Evolutionary conservation across 108 stramenopile genomes (phyloP), one percentile per base, ranked within the genome.

Genomic region (Bacterosira constricta): DNA sequence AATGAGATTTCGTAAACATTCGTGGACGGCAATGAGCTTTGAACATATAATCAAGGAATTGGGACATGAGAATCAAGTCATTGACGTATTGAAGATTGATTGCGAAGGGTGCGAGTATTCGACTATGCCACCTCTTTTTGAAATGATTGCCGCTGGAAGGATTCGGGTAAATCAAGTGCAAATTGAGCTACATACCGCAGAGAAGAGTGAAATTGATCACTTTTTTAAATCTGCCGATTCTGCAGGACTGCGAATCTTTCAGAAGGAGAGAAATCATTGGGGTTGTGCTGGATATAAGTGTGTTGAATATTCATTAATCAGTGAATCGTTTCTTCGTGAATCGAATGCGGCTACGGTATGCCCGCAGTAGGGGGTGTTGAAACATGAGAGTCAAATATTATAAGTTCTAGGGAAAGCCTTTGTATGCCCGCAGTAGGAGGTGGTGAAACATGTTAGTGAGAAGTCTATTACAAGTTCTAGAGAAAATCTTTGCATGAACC

Each of bases 241-340:
- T 32, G 80, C 80, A 0, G 44, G 47, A 27, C 25, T 81, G 8
- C 73, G 80, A 2, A 27, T 73, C 4, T 39, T 70, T 9, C 77
- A 79, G 65, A 79, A 79, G 54, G 77, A 79, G 23, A 64, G 77
- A 8, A 79, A 79, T 39, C 51, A 55, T 6, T 79, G 77, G 77
- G 77, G 77, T 1, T 66, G 64, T 52, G 0, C 13, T 3, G 64
- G 64, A 6, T 66, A 31, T 10, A 58, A 3, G 2, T 74, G 73
- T 32, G 30, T 64, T 13, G 73, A 74, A 17, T 74, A 74, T 67
- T 18, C 65, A 2, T 74, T 74, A 8, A 66, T 45, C 3, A 74
- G 46, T 47, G 73, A 74, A 32, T 0, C 42, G 25, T 74, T 74
- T 26, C 46, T 74, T 41, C 71, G 61, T 2, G 51, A 71, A 12